Conservation (phyloP, 2,329 filamentous ascomycete genomes). For the Sporothrix pseudoabietina region DNA sequence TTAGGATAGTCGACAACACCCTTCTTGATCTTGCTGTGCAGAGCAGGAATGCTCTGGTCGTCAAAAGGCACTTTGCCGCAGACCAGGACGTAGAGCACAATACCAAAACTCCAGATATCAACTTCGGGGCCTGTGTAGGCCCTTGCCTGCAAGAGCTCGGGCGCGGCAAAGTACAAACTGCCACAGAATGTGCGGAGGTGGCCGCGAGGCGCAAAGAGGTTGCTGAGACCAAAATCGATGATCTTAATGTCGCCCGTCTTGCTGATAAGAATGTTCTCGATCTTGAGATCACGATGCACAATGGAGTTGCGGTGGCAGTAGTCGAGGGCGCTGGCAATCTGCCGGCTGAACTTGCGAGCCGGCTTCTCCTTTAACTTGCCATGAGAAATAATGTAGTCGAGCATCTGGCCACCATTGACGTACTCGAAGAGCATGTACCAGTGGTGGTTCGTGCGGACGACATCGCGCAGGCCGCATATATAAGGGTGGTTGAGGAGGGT, state of each 20-base stretch:
- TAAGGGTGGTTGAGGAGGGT: conserved; percentile 92
- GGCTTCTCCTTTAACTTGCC: conserved; percentile 98
- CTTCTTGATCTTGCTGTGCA: conserved; percentile 99
- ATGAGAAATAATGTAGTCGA: conserved; percentile 99
- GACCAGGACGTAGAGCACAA: conserved; percentile 94
- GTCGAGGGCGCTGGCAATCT: conserved; percentile 94
- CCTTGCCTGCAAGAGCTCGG: conserved; percentile 88
- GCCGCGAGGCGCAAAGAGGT: conserved; percentile 82
- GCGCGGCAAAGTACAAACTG: conserved; percentile 95
- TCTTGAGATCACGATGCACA: conserved; percentile 95
- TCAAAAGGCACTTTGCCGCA: conserved; percentile 98
- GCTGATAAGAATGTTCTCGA: conserved; percentile 98
- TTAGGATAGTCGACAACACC: conserved; percentile 92
- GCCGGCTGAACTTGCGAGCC: conserved; percentile 93
- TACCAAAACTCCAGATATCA: conserved; percentile 98
- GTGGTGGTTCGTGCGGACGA: conserved; percentile 93
- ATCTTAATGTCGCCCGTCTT: conserved; percentile 99
- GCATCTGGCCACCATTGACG: conserved; percentile 98
- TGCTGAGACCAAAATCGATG: conserved; percentile 97
- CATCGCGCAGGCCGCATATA: conserved; percentile 93
- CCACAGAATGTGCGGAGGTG: conserved; percentile 97
- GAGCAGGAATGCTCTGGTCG: conserved; percentile 97
- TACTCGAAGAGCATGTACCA: conserved; percentile 99
- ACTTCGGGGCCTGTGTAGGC: conserved; percentile 96
- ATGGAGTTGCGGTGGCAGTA: conserved; percentile 99